A percentile compares a stretch with the other conserved stretches of the same genome.
phyloP scores from a whole-genome alignment of 306 rosid species.

The Delonix regia region DNA sequence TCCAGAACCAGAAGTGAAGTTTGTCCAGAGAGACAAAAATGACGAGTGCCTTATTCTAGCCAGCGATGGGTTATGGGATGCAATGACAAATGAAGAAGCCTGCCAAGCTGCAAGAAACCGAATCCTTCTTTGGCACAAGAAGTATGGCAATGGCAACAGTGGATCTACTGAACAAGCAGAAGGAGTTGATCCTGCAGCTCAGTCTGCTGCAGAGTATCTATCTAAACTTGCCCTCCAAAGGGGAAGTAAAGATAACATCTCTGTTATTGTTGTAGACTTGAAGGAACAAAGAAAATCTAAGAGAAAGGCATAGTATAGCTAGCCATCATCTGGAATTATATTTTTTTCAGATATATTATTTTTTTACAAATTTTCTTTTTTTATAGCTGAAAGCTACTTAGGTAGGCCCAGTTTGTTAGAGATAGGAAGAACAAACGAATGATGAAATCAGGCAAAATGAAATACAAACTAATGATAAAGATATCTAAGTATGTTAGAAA shows the following conservation, averaged over 20 bases:
- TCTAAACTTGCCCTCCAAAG: conserved; percentile 68
- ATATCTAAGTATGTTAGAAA: not conserved
- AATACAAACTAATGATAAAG: not conserved
- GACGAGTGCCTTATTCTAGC: conserved; percentile 83
- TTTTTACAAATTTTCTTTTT: not conserved
- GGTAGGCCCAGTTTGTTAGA: not conserved
- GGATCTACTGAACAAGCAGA: conserved; percentile 30
- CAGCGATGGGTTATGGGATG: conserved; percentile 89
- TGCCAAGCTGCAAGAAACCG: conserved; percentile 74
- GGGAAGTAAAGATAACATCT: conserved; percentile 86
- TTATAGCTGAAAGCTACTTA: not conserved
- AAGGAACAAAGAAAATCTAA: conserved; percentile 76
- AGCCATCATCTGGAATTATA: conserved; percentile 11
- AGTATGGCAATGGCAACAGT: conserved; percentile 50
- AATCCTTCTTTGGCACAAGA: conserved; percentile 83
- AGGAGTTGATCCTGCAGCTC: conserved; percentile 74
- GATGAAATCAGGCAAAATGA: too few relatives aligned
- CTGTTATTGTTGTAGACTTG: conserved; percentile 76
- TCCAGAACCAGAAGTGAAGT: conserved; percentile 73
- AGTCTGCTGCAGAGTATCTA: conserved; percentile 79
- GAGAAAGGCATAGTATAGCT: conserved; percentile 46
- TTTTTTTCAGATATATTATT: conserved; percentile 30
- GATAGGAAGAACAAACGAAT: not conserved
- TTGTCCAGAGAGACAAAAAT: conserved; percentile 55
- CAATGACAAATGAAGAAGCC: conserved; percentile 80